These are phyloP conservation scores for Bertia moriformis DNA, from an alignment of 2,329 filamentous ascomycete species.

Conservation along the genomic window DNA sequence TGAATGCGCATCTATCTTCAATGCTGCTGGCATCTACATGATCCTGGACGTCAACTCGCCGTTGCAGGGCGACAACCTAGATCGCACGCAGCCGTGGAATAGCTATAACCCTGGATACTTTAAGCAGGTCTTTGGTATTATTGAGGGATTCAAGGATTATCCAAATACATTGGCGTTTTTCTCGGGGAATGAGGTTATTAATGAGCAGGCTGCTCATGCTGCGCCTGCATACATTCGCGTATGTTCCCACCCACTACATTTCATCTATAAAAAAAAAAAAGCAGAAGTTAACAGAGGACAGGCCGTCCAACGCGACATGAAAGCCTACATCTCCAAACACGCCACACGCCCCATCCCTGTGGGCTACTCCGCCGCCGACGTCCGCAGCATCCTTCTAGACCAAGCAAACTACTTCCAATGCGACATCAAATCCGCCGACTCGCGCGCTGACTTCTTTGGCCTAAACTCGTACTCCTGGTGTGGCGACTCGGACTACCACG, in stretches of 20 bases:
- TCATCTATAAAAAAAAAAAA: no score
- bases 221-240: conserved; percentile 29
- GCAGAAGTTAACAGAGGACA: no score
- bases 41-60: conserved; percentile 18
- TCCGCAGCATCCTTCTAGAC: conserved; percentile 33
- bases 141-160: conserved; percentile 18
- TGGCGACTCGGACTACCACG: conserved; percentile 29
- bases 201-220: conserved; percentile 27
- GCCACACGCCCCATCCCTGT: conserved; percentile 33
- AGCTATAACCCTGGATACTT: conserved; percentile 14
- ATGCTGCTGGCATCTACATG: conserved; percentile 16
- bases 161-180: conserved; percentile 27
- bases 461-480: conserved; percentile 46
- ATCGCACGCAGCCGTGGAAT: conserved; percentile 10
- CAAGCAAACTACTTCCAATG: conserved; percentile 40
- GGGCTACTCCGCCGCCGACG: conserved; percentile 41
- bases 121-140: conserved; percentile 15
- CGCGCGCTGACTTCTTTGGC: conserved; percentile 35
- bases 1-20: conserved; percentile 17
- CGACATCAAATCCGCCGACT: conserved; percentile 13
- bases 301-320: conserved; percentile 38
- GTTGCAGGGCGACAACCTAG: conserved; percentile 11
- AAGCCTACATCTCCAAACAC: conserved; percentile 36
- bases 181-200: conserved; percentile 41
- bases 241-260: not conserved